Percentiles rank a stretch among this genome's conserved stretches.
Evolutionary conservation across 768 basidiomycete genomes (phyloP).

Genomic region (Leccinum sublutescens): DNA sequence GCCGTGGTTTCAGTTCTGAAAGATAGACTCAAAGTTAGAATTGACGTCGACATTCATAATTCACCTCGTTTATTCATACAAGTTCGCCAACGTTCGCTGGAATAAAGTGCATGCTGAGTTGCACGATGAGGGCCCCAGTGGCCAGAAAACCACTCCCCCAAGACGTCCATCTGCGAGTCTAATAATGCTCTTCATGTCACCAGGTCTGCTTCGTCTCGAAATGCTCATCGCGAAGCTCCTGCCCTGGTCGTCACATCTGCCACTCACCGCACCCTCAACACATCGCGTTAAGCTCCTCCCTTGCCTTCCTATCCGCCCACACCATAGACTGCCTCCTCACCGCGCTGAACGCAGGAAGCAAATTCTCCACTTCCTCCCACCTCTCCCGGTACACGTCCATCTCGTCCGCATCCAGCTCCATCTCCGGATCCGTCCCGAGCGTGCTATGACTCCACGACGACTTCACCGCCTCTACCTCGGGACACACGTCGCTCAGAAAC

Average conservation of each 20-base stretch:
- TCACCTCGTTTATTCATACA: not conserved
- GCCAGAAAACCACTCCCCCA: not conserved
- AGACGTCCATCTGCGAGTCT: no score
- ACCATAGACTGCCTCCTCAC: constrained; percentile 19
- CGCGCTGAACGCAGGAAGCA: constrained; percentile 23
- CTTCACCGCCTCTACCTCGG: constrained; percentile 10
- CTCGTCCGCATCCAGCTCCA: constrained; percentile 5
- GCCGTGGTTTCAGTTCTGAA: no score
- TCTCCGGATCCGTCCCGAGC: not conserved
- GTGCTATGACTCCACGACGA: constrained; percentile 13
- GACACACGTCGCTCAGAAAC: constrained; percentile 29
- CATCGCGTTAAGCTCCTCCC: not conserved
- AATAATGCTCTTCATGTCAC: not conserved
- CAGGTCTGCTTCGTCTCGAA: not conserved
- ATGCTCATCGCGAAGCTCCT: not conserved
- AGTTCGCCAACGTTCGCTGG: not conserved
- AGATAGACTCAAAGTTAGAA: not conserved
- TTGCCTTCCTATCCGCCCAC: not conserved
- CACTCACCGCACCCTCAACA: not conserved
- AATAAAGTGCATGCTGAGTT: not conserved
- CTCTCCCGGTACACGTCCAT: constrained; percentile 8
- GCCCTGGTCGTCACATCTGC: no score
- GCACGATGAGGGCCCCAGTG: not conserved
- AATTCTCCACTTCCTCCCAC: constrained; percentile 24
- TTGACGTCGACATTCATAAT: not conserved